phyloP scores from a whole-genome alignment of 352 stramenopile genomes.

The Phytophthora pini region DNA sequence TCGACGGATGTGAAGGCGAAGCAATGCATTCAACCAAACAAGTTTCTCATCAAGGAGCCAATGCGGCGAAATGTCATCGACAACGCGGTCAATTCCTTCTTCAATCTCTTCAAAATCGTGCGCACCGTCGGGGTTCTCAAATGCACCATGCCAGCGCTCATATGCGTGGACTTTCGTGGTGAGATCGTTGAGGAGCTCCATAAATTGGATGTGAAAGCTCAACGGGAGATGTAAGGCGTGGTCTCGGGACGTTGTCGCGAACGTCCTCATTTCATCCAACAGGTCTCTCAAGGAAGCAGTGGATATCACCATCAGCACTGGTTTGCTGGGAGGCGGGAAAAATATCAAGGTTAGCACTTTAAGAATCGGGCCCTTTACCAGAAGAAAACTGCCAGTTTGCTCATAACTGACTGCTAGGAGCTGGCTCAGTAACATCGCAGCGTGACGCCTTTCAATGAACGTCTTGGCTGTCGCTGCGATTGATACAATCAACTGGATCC shows the following conservation, averaged over 20 bases:
- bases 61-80: slow-evolving; percentile 58
- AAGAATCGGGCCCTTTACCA: slow-evolving; percentile 55
- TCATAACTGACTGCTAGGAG: slow-evolving; percentile 62
- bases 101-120: slow-evolving; percentile 72
- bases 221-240: slow-evolving; percentile 18
- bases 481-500: slow-evolving; percentile 51
- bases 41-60: slow-evolving; percentile 69
- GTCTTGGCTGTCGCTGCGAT: slow-evolving; percentile 55
- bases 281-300: slow-evolving; percentile 47
- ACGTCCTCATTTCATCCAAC: slow-evolving; percentile 63
- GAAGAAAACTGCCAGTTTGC: slow-evolving; percentile 68
- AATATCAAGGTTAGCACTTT: slow-evolving; percentile 56
- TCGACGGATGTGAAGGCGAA: slow-evolving; percentile 54
- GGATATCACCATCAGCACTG: slow-evolving; percentile 11
- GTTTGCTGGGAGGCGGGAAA: slow-evolving; percentile 34
- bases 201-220: slow-evolving; percentile 57
- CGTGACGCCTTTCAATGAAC: slow-evolving; percentile 36
- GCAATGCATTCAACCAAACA: slow-evolving; percentile 64
- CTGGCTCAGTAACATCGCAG: slow-evolving; percentile 50
- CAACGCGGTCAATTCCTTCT: slow-evolving; percentile 57
- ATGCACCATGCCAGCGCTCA: slow-evolving; percentile 55
- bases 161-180: slow-evolving; percentile 64
- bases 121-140: slow-evolving; percentile 26
- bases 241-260: slow-evolving; percentile 20
- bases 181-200: slow-evolving; percentile 56